Percentiles rank a stretch among this genome's conserved stretches.
These are phyloP conservation scores for Nemania abortiva DNA, from an alignment of 2,329 filamentous ascomycete genomes.

Conservation along the genomic window DNA sequence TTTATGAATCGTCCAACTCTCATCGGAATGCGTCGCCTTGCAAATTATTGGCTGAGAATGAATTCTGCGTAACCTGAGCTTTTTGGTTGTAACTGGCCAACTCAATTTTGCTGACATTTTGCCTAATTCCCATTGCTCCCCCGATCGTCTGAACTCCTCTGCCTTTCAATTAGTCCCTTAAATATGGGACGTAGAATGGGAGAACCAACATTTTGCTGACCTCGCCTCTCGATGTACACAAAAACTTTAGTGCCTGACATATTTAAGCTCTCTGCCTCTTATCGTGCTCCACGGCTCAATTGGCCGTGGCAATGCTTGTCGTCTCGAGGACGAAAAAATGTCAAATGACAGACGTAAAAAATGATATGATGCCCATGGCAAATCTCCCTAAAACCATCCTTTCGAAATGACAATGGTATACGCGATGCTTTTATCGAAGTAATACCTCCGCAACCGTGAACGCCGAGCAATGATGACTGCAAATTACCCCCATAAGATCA, in stretches of 20 bases:
- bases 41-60: slow-evolving; percentile 5
- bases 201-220: slow-evolving; percentile 2
- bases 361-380: slow-evolving; percentile 23
- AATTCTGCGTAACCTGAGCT: slow-evolving; percentile 13
- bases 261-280: slow-evolving; percentile 8
- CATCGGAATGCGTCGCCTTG: neutral
- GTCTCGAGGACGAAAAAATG: slow-evolving; percentile 17
- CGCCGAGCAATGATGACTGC: slow-evolving; percentile 34
- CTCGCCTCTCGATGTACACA: slow-evolving; percentile 28
- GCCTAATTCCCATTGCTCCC: slow-evolving; percentile 7
- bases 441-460: slow-evolving; percentile 36
- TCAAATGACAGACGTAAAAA: slow-evolving; percentile 26
- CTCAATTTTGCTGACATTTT: slow-evolving; percentile 9
- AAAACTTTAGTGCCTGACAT: slow-evolving; percentile 13
- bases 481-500: slow-evolving; percentile 23
- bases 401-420: slow-evolving; percentile 35
- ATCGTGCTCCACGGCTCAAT: slow-evolving; percentile 19
- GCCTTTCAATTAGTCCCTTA: slow-evolving; percentile 18
- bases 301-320: slow-evolving; percentile 18
- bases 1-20: slow-evolving; percentile 13
- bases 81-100: slow-evolving; percentile 1
- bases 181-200: slow-evolving; percentile 16
- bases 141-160: slow-evolving; percentile 14
- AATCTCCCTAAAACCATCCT: slow-evolving; percentile 21
- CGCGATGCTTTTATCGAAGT: slow-evolving; percentile 36